Base-by-base conservation (phyloP, 2,329 filamentous ascomycete genomes). In the Colletotrichum godetiae region DNA sequence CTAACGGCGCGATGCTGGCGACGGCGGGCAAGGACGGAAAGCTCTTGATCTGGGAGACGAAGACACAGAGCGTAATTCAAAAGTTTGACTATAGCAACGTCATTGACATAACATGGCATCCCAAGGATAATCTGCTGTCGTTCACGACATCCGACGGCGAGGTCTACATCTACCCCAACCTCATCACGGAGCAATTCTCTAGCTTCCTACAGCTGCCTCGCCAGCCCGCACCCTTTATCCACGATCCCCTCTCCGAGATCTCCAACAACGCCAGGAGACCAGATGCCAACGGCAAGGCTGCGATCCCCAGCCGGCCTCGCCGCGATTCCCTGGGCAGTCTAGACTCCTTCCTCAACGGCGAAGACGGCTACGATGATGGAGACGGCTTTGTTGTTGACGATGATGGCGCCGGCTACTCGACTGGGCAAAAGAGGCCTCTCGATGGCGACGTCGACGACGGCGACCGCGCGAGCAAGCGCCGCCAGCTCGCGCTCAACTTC, bases 341-440 rank as follows among this genome's bases (percentile, higher is more conserved):
- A 2, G 95, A 97, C 80, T 95, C 95, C 65, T 91, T 97, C n/a
- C 87, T 98, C 2, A 91, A 89, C 24, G 90, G 90, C 0, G 84
- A 84, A 19, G 80, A 89, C 78, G 84, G 80, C 37, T 79, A 90
- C 79, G 80, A 85, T 76, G 80, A 92, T 84, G 86, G 87, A 31
- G 93, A 95, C 55, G 94, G 95, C 75, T 99, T 98, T 80, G 94
- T 99, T 1, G 92, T 95, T 5, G 97, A 99, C 78, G 97, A 99
- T 75, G 97, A 99, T 79, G 95, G 95, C 12, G 96, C 95, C 42
- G 97, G 96, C 55, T 98, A 98, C 82, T 89, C 92, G 1, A 84
- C 92, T 53, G 90, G 87, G 46, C 84, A 84, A 59, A 91, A 91
- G 78, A 85, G 89, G 35, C 78, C 83, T 0, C 85, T 85, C 24